phyloP scores from a whole-genome alignment of 2,329 filamentous ascomycete species.

The Biscogniauxia marginata region DNA sequence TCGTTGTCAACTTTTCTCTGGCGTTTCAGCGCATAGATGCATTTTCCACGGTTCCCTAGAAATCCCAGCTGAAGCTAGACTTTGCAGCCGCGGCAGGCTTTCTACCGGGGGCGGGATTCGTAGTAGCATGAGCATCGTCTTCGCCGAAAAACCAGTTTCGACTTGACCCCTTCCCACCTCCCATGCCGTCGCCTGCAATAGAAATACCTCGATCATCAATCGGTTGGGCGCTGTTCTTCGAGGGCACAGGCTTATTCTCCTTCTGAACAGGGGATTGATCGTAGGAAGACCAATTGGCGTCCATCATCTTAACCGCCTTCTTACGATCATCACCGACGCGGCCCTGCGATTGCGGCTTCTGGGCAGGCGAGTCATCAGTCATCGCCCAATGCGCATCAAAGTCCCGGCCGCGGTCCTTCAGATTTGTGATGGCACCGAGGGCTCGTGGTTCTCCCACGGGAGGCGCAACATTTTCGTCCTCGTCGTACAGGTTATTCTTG shows the following conservation, averaged over 20 bases:
- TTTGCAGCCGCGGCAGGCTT: slow-evolving; percentile 30
- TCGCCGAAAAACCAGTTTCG: slow-evolving; percentile 59
- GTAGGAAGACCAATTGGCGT: slow-evolving; percentile 58
- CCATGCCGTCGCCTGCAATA: slow-evolving; percentile 66
- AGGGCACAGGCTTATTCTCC: slow-evolving; percentile 43
- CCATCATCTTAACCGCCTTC: slow-evolving; percentile 73
- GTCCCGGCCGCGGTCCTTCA: slow-evolving; percentile 70
- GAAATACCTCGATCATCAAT: slow-evolving; percentile 40
- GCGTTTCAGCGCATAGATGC: slow-evolving; percentile 18
- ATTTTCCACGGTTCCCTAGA: slow-evolving; percentile 27
- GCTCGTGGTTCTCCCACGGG: slow-evolving; percentile 42
- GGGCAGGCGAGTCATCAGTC: slow-evolving; percentile 62
- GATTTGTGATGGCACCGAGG: slow-evolving; percentile 69
- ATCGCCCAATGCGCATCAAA: slow-evolving; percentile 78
- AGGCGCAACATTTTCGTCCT: slow-evolving; percentile 45
- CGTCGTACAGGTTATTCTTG: slow-evolving; percentile 70
- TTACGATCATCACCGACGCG: slow-evolving; percentile 57
- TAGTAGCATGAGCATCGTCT: slow-evolving; percentile 41
- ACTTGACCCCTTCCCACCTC: slow-evolving; percentile 54
- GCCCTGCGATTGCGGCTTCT: slow-evolving; percentile 41
- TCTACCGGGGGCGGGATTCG: slow-evolving; percentile 38
- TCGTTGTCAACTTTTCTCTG: background rate
- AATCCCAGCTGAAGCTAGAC: slow-evolving; percentile 34
- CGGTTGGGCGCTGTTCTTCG: slow-evolving; percentile 25
- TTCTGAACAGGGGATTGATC: slow-evolving; percentile 57